Evolutionary conservation across 2,329 filamentous ascomycete genomes (phyloP), one percentile per base, ranked within the genome.

Genomic region (Neonectria magnoliae): DNA sequence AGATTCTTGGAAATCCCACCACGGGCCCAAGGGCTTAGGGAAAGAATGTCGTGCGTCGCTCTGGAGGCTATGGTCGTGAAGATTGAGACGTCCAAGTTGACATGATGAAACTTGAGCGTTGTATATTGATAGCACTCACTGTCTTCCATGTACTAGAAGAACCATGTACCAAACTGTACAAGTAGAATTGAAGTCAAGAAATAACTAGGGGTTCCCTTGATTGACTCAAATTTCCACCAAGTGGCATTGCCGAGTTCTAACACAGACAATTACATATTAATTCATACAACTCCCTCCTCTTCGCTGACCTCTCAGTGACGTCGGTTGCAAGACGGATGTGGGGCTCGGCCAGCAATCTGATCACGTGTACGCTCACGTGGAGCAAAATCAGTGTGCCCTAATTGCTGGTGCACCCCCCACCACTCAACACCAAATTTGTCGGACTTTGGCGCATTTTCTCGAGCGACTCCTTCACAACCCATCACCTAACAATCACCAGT

Each of bases 11-110:
- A 14, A 65, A 69, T 6, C 64, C 55, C 18, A 41, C 55, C 16
- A 41, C 38, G 27, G n/a, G 38, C 25, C n/a, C 64, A 16, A 31
- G 54, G 33, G 41, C 57, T 33, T 81, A 92, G 92, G 82, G 93
- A 89, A 70, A 93, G 77, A 53, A 69, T 25, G 60, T 75, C n/a
- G 55, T 76, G 25, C 77, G 80, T 62, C 82, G 77, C 67, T 76
- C 75, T 4, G 71, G 70, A 57, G 79, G 65, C 65, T 84, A 83
- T 59, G 81, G 81, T 4, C 68, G 84, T 38, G 71, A 71, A 70
- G 62, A 71, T 64, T 50, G 47, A 42, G 29, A 50, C 57, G 47
- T 51, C 60, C 62, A 64, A 53, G 54, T 33, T 52, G 52, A 45
- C 48, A 44, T 51, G 54, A 38, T 33, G 20, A 56, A 11, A 61